Evolutionary conservation across 2,329 filamentous ascomycete genomes (phyloP).

Genomic region (Fusarium sp.): DNA sequence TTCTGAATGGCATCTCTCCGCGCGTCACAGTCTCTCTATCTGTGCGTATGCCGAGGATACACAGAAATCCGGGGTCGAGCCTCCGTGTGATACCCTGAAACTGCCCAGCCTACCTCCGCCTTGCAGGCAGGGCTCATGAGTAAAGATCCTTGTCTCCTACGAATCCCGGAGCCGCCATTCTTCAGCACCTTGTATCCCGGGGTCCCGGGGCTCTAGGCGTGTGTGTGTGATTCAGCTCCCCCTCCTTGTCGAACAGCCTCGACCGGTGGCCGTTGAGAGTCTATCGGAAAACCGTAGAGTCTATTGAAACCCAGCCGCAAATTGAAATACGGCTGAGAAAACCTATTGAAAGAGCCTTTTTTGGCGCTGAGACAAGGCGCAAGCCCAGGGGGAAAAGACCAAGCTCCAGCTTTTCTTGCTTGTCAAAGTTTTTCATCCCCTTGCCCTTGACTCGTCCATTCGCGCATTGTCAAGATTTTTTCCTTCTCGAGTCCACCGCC

Average conservation of each 20-base stretch:
- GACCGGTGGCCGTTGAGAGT: constrained; percentile 15
- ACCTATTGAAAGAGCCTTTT: not conserved
- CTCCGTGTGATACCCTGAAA: constrained; percentile 1
- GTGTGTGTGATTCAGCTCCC: not conserved
- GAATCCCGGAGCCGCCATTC: constrained; percentile 24
- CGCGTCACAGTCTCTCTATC: not conserved
- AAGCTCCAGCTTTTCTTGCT: not conserved
- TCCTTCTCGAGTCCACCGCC: constrained; percentile 21
- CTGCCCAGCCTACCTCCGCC: not conserved
- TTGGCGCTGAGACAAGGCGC: constrained; percentile 7
- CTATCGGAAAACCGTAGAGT: constrained; percentile 18
- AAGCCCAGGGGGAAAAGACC: not conserved
- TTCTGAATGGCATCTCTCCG: not conserved
- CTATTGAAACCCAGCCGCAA: constrained; percentile 2
- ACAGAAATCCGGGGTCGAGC: constrained; percentile 31
- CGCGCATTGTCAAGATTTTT: not conserved
- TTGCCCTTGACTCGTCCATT: not conserved
- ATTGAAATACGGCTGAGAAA: not conserved
- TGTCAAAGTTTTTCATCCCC: constrained; percentile 10
- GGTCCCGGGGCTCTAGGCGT: not conserved
- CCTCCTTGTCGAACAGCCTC: not conserved
- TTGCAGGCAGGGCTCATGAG: constrained; percentile 13
- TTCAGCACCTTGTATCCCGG: constrained; percentile 3
- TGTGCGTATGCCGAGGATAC: constrained; percentile 22
- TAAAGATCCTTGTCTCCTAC: constrained; percentile 1